Conservation (phyloP, 768 basidiomycete genomes). For the Lactarius psammicola region DNA sequence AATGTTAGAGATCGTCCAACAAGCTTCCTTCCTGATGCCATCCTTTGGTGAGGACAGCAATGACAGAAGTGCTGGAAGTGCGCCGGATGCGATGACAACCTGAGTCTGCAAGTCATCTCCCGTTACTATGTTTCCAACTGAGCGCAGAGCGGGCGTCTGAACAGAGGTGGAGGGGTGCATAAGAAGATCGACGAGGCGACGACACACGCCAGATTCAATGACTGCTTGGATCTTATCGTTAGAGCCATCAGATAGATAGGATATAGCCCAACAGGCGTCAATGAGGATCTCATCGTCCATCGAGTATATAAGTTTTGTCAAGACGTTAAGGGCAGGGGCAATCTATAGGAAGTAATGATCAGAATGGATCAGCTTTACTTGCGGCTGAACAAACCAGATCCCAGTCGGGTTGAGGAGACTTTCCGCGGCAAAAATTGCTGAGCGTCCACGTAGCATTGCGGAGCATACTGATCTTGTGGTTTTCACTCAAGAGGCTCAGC, state of each 20-base stretch:
- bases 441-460: slow-evolving; percentile 98
- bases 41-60: slow-evolving; percentile 96
- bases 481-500: slow-evolving; percentile 84
- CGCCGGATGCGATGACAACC: slow-evolving; percentile 97
- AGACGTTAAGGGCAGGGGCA: slow-evolving; percentile 91
- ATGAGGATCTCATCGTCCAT: slow-evolving; percentile 99
- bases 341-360: slow-evolving; percentile 57
- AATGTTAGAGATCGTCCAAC: slow-evolving; percentile 99
- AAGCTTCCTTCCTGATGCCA: slow-evolving; percentile 98
- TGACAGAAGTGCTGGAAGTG: slow-evolving; percentile 90
- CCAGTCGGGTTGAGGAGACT: slow-evolving; percentile 98
- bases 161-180: slow-evolving; percentile 95
- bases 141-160: slow-evolving; percentile 96
- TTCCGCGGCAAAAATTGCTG: slow-evolving; percentile 98
- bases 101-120: slow-evolving; percentile 99
- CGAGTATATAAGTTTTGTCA: slow-evolving; percentile 98
- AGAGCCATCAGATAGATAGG: slow-evolving; percentile 97
- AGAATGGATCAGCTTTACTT: slow-evolving; percentile 9
- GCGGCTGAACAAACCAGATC: slow-evolving; percentile 64
- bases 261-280: slow-evolving; percentile 99
- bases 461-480: slow-evolving; percentile 99
- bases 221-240: slow-evolving; percentile 99
- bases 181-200: slow-evolving; percentile 94
- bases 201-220: slow-evolving; percentile 96
- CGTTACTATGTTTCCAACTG: slow-evolving; percentile 98